Evolutionary conservation across 495 filamentous ascomycete genomes (phyloP).

Genomic region (Penicillium goetzii): DNA sequence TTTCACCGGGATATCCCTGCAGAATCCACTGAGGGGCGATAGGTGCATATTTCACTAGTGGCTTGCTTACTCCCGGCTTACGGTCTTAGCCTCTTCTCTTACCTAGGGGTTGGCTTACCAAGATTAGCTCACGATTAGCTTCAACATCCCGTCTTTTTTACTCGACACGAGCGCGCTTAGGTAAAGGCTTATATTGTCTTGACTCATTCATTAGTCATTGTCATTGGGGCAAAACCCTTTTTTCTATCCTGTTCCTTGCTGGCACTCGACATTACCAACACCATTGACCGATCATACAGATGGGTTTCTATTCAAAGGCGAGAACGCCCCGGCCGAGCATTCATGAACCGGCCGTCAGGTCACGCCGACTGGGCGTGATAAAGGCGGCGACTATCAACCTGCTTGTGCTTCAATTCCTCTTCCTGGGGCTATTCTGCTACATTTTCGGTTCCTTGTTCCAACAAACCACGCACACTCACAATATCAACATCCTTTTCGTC

Average conservation of each 20-base stretch:
- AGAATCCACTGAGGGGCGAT: background rate
- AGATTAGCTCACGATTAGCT: background rate
- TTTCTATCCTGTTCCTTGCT: background rate
- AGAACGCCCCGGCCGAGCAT: constrained; percentile 29
- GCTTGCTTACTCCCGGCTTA: background rate
- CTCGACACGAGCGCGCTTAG: background rate
- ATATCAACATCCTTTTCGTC: constrained; percentile 50
- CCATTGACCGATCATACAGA: background rate
- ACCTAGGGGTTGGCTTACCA: background rate
- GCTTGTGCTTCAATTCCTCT: constrained; percentile 39
- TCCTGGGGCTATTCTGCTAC: constrained; percentile 51
- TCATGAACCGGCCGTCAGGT: constrained; percentile 27
- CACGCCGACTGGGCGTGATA: constrained; percentile 27
- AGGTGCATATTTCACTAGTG: background rate
- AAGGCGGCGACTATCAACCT: constrained; percentile 27
- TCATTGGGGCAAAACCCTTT: background rate
- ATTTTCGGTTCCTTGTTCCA: constrained; percentile 52
- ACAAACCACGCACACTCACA: constrained; percentile 41
- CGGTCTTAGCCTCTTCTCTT: too few species aligned
- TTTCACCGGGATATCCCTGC: background rate
- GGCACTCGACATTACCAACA: background rate
- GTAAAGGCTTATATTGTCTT: background rate
- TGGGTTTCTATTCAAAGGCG: constrained; percentile 32
- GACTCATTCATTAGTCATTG: background rate
- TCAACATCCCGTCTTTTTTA: background rate